Evolutionary conservation across 495 filamentous ascomycete genomes (phyloP).

Genomic region (Xylaria flabelliformis): DNA sequence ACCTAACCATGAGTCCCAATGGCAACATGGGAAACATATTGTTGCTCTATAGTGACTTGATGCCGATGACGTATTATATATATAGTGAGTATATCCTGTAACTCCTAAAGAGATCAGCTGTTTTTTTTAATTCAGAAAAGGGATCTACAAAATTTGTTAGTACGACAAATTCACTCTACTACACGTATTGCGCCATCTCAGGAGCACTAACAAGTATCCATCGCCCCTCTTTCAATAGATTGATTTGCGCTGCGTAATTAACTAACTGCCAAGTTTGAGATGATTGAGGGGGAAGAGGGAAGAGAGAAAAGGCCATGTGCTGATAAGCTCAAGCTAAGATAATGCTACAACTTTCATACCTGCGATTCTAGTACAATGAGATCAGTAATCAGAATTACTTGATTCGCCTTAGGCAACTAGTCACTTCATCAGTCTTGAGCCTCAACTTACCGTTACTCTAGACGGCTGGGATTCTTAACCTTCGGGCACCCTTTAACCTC

Average conservation of each 20-base stretch:
- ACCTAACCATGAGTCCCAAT: not conserved
- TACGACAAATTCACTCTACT: not conserved
- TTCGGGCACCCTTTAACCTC: not conserved
- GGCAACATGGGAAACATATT: not conserved
- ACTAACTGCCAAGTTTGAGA: not conserved
- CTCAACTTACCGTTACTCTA: not conserved
- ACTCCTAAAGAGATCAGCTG: not conserved
- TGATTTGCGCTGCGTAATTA: not conserved
- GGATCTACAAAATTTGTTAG: not conserved
- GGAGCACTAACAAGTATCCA: not conserved
- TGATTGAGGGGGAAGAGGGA: not conserved
- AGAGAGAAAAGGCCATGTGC: not conserved
- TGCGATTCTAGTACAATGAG: not conserved
- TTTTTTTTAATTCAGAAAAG: not conserved
- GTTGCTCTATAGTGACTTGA: not conserved
- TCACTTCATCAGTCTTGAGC: conserved; percentile 7
- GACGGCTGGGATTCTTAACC: not conserved
- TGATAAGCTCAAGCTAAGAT: not conserved
- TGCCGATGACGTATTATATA: not conserved
- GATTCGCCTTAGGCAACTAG: not conserved
- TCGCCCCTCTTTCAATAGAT: conserved; percentile 11
- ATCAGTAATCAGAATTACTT: conserved; percentile 19
- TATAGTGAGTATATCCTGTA: not conserved
- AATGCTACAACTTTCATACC: not conserved
- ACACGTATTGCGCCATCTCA: not conserved